Evolutionary conservation across 108 stramenopile genomes (phyloP).

Genomic region (Cylindrotheca fusiformis): DNA sequence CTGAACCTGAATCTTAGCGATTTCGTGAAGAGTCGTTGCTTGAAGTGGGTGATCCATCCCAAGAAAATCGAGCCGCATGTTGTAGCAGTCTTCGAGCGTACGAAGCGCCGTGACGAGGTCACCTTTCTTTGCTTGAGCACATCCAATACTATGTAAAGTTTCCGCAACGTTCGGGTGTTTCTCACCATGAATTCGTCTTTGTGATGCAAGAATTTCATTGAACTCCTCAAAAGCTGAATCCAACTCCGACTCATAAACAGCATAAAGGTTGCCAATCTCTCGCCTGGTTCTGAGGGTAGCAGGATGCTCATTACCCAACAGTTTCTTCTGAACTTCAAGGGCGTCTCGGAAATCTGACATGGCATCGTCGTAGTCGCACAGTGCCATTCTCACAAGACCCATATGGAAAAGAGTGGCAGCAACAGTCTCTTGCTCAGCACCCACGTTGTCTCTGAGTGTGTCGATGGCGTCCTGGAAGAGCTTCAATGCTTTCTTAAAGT

Average conservation of each 20-base stretch:
- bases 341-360: conserved; percentile 49
- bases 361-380: conserved; percentile 52
- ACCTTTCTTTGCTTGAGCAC: conserved; percentile 51
- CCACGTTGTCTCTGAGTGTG: conserved; percentile 41
- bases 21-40: conserved; percentile 58
- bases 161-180: conserved; percentile 65
- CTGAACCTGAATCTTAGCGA: conserved; percentile 56
- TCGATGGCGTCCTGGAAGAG: conserved; percentile 58
- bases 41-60: conserved; percentile 63
- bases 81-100: conserved; percentile 57
- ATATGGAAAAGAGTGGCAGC: conserved; percentile 63
- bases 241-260: conserved; percentile 38
- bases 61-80: conserved; percentile 66
- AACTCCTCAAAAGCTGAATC: conserved; percentile 48
- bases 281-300: conserved; percentile 61
- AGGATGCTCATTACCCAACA: conserved; percentile 50
- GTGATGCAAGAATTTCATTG: conserved; percentile 39
- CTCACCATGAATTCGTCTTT: conserved; percentile 49
- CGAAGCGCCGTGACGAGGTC: conserved; percentile 41
- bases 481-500: conserved; percentile 46
- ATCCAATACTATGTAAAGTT: conserved; percentile 58
- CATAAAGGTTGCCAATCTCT: conserved; percentile 53
- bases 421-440: conserved; percentile 56
- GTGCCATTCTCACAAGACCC: conserved; percentile 48
- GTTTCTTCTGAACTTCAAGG: conserved; percentile 41